A percentile compares a stretch with the other conserved stretches of the same genome.
Conservation (phyloP, 2,329 filamentous ascomycete species). For the Aspergillus carbonarius region DNA sequence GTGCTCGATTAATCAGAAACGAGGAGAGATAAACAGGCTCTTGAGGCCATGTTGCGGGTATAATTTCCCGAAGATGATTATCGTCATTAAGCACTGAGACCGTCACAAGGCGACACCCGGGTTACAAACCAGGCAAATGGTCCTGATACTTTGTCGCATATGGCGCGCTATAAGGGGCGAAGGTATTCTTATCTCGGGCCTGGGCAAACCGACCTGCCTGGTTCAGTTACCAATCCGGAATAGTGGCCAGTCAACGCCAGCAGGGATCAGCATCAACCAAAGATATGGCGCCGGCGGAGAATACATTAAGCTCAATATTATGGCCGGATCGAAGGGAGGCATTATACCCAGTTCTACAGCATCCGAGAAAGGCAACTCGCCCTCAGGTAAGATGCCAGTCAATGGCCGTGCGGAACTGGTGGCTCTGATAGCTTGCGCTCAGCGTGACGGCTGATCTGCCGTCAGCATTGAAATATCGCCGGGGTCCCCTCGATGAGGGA, state of each 20-base stretch:
- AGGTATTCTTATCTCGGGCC: neutral
- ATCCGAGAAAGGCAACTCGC: neutral
- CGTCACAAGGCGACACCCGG: neutral
- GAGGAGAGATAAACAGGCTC: neutral
- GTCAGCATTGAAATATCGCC: neutral
- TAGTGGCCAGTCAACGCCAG: neutral
- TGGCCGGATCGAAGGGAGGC: neutral
- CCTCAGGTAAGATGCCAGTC: neutral
- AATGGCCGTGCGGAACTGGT: neutral
- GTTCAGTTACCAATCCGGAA: neutral
- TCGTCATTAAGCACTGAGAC: neutral
- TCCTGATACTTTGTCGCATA: neutral
- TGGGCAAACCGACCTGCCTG: neutral
- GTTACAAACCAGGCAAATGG: neutral
- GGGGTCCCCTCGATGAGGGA: neutral
- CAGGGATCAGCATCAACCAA: neutral
- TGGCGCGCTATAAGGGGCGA: neutral
- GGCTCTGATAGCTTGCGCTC: neutral
- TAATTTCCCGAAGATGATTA: neutral
- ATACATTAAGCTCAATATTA: neutral
- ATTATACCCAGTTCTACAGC: neutral
- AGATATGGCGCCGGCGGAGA: neutral
- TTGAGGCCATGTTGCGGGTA: neutral
- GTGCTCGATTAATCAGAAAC: neutral
- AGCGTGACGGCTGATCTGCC: constrained; percentile 2